Evolutionary conservation across 352 stramenopile species (phyloP).

Genomic region (Aphanomyces stellatus): DNA sequence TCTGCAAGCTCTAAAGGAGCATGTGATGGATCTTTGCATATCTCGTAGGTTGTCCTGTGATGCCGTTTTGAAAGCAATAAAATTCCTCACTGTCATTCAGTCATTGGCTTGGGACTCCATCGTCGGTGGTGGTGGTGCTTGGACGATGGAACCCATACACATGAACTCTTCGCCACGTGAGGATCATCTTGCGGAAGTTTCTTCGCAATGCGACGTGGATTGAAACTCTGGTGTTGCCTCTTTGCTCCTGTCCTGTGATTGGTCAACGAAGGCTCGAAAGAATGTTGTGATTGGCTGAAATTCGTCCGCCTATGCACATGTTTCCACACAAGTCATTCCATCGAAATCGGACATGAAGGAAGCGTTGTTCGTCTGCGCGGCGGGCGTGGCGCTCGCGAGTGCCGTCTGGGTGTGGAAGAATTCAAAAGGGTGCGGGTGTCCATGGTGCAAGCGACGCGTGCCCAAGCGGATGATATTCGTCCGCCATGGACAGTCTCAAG

Average conservation of each 20-base stretch:
- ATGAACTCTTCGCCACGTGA: no score
- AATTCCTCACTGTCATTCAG: no score
- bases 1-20: constrained; percentile 16
- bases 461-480: constrained; percentile 79
- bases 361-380: neutral
- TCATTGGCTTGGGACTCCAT: no score
- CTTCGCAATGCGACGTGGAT: no score
- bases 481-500: constrained; percentile 75
- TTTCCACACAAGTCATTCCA: neutral
- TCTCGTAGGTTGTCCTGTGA: no score
- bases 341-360: neutral
- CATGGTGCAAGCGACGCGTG: constrained; percentile 18
- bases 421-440: constrained; percentile 4
- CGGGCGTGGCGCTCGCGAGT: constrained; percentile 1
- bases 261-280: no score
- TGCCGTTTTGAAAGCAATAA: no score
- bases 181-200: no score
- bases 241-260: no score
- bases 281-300: neutral
- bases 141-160: no score
- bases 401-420: constrained; percentile 7
- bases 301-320: neutral
- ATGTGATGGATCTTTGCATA: no score
- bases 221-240: no score
- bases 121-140: neutral